Base-by-base conservation (phyloP, 176 grass and related monocot genomes). In the Chrysopogon serrulatus region DNA sequence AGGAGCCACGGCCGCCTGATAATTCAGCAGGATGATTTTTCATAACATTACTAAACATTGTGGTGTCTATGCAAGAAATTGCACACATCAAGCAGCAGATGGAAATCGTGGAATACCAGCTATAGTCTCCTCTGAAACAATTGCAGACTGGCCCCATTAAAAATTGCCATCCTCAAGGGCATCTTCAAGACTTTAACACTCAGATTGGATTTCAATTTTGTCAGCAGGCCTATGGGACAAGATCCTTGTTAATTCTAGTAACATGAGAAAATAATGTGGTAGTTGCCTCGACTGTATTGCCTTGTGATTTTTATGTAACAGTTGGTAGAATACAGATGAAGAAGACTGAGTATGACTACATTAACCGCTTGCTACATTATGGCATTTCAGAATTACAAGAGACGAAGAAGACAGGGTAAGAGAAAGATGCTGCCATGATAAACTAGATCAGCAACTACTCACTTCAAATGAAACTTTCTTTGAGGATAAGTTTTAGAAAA, bases 401-500 rank as follows among this genome's bases (percentile, higher is more conserved):
- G 62, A 68, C 37, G 16, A 16, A 19, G 65, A 3, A 53, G 10
- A 36, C 8, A 31, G 36, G 28, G 2, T 37, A 54, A 28, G 10
- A 19, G 11, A 57, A 2, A 33, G 21, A 31, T 53, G 13, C 30
- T 1, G 0, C 6, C 28, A 83, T n/a, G 27, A 44, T 31, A n/a
- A 32, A 73, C 41, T 17, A 27, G 24, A 47, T 5, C 5, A 42
- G 51, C 73, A 88, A 83, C 74, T 92, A 35, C 40, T 83, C 49
- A 61, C 56, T 61, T 63, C 47, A 33, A 81, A 79, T 48, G 74
- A 51, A 61, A 67, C 83, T 42, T 36, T 82, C 77, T 87, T 90
- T 53, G 85, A 48, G 76, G 76, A 61, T 71, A 77, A 45, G 90
- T 77, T 81, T 90, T 85, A 30, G 85, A n/a, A n/a, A n/a, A 40